Evolutionary conservation across 2,329 filamentous ascomycete species (phyloP).

Genomic region (Diaporthe sp.): DNA sequence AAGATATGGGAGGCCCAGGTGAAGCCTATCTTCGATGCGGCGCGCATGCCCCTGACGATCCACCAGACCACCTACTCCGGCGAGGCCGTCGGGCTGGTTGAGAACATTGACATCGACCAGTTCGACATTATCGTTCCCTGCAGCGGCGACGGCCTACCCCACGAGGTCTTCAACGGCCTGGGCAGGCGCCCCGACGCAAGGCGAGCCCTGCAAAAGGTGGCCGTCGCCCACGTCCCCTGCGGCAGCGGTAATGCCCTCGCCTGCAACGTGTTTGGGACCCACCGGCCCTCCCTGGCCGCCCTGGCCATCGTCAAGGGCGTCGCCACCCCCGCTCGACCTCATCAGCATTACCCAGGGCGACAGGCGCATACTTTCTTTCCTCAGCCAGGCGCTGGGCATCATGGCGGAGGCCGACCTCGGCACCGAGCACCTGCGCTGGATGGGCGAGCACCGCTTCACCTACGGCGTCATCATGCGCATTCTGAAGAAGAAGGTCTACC

Average conservation of each 20-base stretch:
- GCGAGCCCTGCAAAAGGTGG: slow-evolving; percentile 78
- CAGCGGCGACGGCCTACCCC: slow-evolving; percentile 90
- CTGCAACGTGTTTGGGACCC: slow-evolving; percentile 87
- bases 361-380: slow-evolving; percentile 81
- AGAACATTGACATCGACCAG: slow-evolving; percentile 78
- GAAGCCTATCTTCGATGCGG: slow-evolving; percentile 84
- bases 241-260: slow-evolving; percentile 96
- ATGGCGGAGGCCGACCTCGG: slow-evolving; percentile 90
- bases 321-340: slow-evolving; percentile 83
- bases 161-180: slow-evolving; percentile 95
- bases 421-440: slow-evolving; percentile 93
- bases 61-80: slow-evolving; percentile 77
- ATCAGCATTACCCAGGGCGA: slow-evolving; percentile 88
- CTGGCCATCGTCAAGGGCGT: slow-evolving; percentile 89
- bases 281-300: slow-evolving; percentile 79
- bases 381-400: slow-evolving; percentile 90
- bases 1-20: slow-evolving; percentile 80
- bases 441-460: slow-evolving; percentile 87
- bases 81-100: slow-evolving; percentile 81
- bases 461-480: slow-evolving; percentile 85
- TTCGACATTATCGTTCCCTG: slow-evolving; percentile 90
- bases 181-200: slow-evolving; percentile 80
- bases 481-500: slow-evolving; percentile 81
- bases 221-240: slow-evolving; percentile 89
- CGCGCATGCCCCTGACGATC: slow-evolving; percentile 80